Percentiles rank a stretch among this genome's conserved stretches.
Evolutionary conservation across 495 filamentous ascomycete genomes (phyloP).

Genomic region (Halenospora varia): DNA sequence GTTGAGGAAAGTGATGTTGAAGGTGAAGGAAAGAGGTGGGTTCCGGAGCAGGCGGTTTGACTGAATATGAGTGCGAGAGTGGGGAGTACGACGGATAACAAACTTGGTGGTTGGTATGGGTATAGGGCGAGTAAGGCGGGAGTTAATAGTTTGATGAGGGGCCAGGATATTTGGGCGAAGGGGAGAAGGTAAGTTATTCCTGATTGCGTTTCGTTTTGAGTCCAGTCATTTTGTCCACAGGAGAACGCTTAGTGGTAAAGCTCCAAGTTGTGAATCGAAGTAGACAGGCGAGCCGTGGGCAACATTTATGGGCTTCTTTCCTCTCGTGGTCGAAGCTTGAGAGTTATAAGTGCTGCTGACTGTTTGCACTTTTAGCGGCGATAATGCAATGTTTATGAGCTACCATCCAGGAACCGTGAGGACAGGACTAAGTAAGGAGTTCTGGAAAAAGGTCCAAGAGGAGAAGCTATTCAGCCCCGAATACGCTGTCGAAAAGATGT

Average conservation of each 20-base stretch:
- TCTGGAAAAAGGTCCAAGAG: constrained; percentile 56
- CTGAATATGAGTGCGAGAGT: constrained; percentile 73
- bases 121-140: constrained; percentile 73
- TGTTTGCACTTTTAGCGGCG: constrained; percentile 45
- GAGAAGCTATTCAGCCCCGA: constrained; percentile 60
- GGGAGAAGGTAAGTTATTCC: too few relatives aligned
- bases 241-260: too few relatives aligned
- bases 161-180: constrained; percentile 65
- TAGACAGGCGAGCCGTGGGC: too few relatives aligned
- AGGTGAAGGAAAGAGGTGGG: neutral
- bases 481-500: constrained; percentile 56
- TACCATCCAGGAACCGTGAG: constrained; percentile 82
- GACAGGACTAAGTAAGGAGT: constrained; percentile 68
- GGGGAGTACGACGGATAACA: constrained; percentile 68
- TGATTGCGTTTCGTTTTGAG: too few relatives aligned
- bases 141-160: constrained; percentile 65
- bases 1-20: neutral
- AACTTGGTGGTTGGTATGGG: constrained; percentile 67
- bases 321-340: too few relatives aligned
- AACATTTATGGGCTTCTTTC: too few relatives aligned
- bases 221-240: too few relatives aligned
- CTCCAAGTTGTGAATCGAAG: too few relatives aligned
- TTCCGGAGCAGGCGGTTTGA: constrained; percentile 52
- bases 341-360: too few relatives aligned
- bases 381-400: constrained; percentile 60